Conservation (phyloP, 345 rosid species). For the Citrus unshiu region DNA sequence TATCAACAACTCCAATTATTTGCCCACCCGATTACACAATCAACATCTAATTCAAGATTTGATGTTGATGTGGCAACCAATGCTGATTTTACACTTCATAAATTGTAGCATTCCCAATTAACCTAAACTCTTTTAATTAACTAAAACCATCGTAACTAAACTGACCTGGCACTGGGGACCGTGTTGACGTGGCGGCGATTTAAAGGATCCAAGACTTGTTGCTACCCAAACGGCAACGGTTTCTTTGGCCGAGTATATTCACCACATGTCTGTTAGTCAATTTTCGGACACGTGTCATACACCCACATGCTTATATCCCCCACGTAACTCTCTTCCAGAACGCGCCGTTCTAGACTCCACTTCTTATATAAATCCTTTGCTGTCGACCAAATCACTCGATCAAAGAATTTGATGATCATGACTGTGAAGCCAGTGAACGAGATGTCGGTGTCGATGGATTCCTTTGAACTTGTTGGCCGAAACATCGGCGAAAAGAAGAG, state of each 20-base stretch:
- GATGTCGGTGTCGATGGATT: not conserved
- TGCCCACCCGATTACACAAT: not conserved
- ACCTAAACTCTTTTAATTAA: not conserved
- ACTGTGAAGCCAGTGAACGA: constrained; percentile 4
- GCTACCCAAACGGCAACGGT: constrained; percentile 20
- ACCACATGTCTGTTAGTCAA: not conserved
- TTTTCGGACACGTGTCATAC: not conserved
- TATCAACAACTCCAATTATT: not conserved
- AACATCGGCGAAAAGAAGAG: not conserved
- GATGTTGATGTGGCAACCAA: not conserved
- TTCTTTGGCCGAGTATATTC: not conserved
- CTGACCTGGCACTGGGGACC: constrained; percentile 2
- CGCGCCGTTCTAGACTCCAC: not conserved
- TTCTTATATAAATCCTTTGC: not conserved
- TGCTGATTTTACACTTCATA: not conserved
- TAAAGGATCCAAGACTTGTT: not conserved
- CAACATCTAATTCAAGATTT: not conserved
- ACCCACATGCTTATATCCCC: not conserved
- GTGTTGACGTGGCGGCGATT: not conserved
- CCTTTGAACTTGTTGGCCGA: not conserved
- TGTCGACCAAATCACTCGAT: not conserved
- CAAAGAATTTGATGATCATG: not conserved
- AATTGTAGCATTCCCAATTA: too few relatives aligned
- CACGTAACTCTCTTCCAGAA: not conserved
- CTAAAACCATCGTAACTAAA: not conserved